Evolutionary conservation across 148 eudicot species (phyloP).

Genomic region (Vaccinium corymbosum): DNA sequence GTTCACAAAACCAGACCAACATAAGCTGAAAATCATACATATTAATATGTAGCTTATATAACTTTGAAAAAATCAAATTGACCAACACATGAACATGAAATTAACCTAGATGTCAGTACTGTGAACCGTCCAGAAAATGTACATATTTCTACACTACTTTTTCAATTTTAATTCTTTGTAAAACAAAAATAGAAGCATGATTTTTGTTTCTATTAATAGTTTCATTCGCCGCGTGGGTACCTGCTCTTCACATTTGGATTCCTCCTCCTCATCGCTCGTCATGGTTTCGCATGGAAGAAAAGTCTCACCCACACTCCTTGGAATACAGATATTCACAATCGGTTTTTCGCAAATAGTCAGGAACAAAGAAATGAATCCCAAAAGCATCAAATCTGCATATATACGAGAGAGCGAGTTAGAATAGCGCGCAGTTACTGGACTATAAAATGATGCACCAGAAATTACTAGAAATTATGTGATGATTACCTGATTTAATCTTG

Average conservation of each 20-base stretch:
- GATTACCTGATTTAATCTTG: conserved; percentile 43
- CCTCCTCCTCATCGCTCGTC: conserved; percentile 23
- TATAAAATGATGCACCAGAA: too few species aligned
- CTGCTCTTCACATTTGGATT: conserved; percentile 34
- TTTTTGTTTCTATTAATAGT: neutral
- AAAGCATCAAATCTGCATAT: conserved; percentile 37
- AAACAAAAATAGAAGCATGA: too few species aligned
- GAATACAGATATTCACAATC: conserved; percentile 38
- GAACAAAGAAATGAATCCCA: conserved; percentile 45
- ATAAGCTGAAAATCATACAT: neutral
- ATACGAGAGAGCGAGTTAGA: neutral
- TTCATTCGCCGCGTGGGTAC: neutral
- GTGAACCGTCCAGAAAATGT: neutral
- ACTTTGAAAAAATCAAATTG: neutral
- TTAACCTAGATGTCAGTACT: neutral
- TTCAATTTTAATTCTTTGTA: neutral
- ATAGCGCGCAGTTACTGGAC: too few species aligned
- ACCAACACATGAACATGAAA: neutral
- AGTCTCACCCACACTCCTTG: conserved; percentile 20
- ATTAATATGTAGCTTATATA: neutral
- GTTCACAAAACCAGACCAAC: conserved; percentile 4
- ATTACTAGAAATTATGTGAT: too few species aligned
- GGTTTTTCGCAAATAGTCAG: conserved; percentile 25
- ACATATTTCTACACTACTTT: neutral
- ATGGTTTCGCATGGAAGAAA: conserved; percentile 37